phyloP scores from a whole-genome alignment of 805 yeast species.

The Lachancea thermotolerans region DNA sequence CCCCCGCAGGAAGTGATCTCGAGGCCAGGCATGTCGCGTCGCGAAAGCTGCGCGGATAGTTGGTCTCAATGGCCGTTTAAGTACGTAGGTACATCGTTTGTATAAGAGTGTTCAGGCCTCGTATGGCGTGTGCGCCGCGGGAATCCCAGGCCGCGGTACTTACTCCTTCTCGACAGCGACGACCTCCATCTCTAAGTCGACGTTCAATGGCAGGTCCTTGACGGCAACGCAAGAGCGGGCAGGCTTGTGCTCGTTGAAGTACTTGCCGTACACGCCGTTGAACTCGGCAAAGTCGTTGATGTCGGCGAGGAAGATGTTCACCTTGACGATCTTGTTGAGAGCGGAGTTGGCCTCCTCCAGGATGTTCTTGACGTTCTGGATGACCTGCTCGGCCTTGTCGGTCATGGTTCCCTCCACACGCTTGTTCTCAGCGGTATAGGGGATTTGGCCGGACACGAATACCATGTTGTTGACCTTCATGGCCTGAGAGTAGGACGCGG shows the following conservation, averaged over 20 bases:
- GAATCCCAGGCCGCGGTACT: background rate
- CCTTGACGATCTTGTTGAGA: conserved; percentile 78
- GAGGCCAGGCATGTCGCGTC: too few species aligned
- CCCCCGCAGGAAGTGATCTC: too few species aligned
- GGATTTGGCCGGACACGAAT: conserved; percentile 93
- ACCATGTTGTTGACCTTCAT: conserved; percentile 82
- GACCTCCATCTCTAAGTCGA: conserved; percentile 81
- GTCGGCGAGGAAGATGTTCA: conserved; percentile 83
- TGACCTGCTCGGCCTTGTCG: conserved; percentile 70
- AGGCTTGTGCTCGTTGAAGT: conserved; percentile 75
- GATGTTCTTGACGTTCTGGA: conserved; percentile 62
- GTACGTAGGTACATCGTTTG: too few species aligned
- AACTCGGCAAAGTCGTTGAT: conserved; percentile 79
- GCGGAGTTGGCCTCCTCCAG: conserved; percentile 82
- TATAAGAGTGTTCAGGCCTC: too few species aligned
- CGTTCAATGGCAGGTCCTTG: conserved; percentile 81
- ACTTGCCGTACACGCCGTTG: conserved; percentile 75
- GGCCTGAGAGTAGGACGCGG: conserved; percentile 95
- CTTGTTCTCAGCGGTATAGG: conserved; percentile 76
- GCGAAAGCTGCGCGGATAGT: too few species aligned
- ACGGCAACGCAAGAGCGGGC: conserved; percentile 99
- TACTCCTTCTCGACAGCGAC: conserved; percentile 65
- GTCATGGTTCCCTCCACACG: conserved; percentile 70
- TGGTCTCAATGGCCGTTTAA: too few species aligned
- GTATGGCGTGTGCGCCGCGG: background rate